Evolutionary conservation across 176 grass and related monocot species (phyloP), one percentile per base, ranked within the genome.

Genomic region (Oryza brachyantha): DNA sequence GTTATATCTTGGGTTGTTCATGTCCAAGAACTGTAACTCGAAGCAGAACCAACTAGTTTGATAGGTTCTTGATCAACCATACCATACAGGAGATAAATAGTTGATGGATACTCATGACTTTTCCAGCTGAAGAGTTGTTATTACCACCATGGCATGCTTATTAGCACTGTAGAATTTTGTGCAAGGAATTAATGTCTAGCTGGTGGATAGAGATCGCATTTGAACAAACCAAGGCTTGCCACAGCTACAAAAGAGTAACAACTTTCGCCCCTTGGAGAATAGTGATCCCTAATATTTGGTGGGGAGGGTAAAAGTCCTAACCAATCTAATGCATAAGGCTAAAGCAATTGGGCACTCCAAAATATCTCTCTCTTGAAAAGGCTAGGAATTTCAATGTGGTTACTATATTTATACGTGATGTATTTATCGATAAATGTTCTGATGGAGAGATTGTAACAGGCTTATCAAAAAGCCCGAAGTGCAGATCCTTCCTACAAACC

Each of bases 401-500:
- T 61, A 61, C 21, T 45, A 27, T 25, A 32, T 60, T 17, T 26
- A 71, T 16, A 13, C 71, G 37, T 25, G 29, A 28, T 82, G 24
- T 64, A 75, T 59, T 70, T 60, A 69, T 13, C 48, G 39, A 45
- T 60, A 50, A 75, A 78, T 81, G 32, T 84, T 64, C 76, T 24
- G 40, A 84, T 79, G 72, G 83, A 39, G 16, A 16, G 68, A 68
- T 29, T 74, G 66, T 60, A 79, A 64, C 90, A 99, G 96, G 87
- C 90, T 12, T 99, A 91, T 88, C 87, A 91, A 79, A 99, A 96
- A 69, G 96, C 96, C 54, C 75, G 82, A 77, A 89, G 45, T 43
- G 92, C 84, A 39, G 96, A 99, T 81, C 86, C 96, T 70, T 91
- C 92, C 5, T 99, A 99, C 86, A 99, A 99, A 72, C 84, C 85